Evolutionary conservation across 345 rosid genomes (phyloP), one percentile per base, ranked within the genome.

Genomic region (Acer negundo): DNA sequence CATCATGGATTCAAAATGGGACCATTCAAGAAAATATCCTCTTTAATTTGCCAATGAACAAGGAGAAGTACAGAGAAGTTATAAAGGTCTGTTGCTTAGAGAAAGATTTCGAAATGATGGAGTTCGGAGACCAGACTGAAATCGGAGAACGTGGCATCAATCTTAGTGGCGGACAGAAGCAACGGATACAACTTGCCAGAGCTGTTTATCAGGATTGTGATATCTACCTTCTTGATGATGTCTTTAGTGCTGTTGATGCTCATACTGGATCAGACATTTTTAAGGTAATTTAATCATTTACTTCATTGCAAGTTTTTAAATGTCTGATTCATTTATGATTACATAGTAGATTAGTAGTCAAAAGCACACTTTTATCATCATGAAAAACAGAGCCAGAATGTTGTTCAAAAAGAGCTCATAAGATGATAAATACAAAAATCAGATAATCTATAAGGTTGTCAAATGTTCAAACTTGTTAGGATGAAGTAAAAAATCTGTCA

Each of bases 151-250:
- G 97, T 0, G 98, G 99, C 56, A 95, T 95, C 80, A 93, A 95
- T 85, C 98, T 93, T 72, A 95, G 99, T 23, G 99, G 99, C 7
- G 98, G 99, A 13, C 99, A 95, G 88, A 95, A 95, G 85, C 99
- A 95, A 85, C 86, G 99, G 66, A 86, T 95, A 70, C 99, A 95
- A 74, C 96, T 95, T 3, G 99, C 99, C 10, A 87, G 97, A 65
- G 97, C 98, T 1, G 98, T 93, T 58, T 95, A 93, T 80, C 98
- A 93, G 80, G 98, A 95, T 76, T 83, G 83, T 68, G 99, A 95
- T 78, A 90, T 90, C 44, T 95, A 92, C 80, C 91, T 95, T 79
- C 95, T 95, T 6, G 99, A 95, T 77, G 99, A 95, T 73, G 91
- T 93, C 80, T 95, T 95, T 59, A 95, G 99, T 62, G 98, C 97